A percentile compares a stretch with the other conserved stretches of the same genome.
Evolutionary conservation across 345 rosid species (phyloP).

Genomic region (Eucalyptus pumila): DNA sequence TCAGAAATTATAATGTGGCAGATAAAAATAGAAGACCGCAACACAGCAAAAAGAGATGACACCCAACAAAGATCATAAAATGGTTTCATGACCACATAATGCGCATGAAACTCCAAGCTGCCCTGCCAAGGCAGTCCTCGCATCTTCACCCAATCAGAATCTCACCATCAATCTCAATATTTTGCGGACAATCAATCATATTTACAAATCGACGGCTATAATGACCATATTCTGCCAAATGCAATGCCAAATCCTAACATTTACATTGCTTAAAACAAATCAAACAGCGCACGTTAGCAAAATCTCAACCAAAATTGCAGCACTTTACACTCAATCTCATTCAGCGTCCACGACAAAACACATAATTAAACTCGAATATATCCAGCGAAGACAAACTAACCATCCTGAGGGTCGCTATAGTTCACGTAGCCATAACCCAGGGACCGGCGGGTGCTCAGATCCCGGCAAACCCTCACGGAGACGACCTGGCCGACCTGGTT

Average conservation of each 20-base stretch:
- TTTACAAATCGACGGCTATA: not conserved
- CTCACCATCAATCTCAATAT: not conserved
- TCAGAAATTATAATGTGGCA: not conserved
- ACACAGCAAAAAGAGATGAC: not conserved
- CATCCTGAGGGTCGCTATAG: constrained; percentile 64
- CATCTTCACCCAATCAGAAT: not conserved
- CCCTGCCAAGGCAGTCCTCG: not conserved
- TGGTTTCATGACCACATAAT: not conserved
- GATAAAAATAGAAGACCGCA: not conserved
- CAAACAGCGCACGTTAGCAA: not conserved
- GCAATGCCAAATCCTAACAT: not conserved
- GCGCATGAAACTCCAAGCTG: not conserved
- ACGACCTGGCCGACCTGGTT: constrained; percentile 65
- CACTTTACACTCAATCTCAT: not conserved
- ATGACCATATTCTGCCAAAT: not conserved
- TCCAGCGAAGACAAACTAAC: constrained; percentile 13
- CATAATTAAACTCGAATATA: not conserved
- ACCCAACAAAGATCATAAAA: not conserved
- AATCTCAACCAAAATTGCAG: not conserved
- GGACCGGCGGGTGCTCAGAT: constrained; percentile 60
- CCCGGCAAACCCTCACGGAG: constrained; percentile 82
- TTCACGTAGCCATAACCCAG: constrained; percentile 89
- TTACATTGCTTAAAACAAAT: not conserved
- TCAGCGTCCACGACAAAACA: not conserved
- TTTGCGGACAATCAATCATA: not conserved